Percentiles rank a stretch among this genome's conserved stretches.
phyloP scores from a whole-genome alignment of 2,329 filamentous ascomycete genomes.

The Cordyceps militaris region DNA sequence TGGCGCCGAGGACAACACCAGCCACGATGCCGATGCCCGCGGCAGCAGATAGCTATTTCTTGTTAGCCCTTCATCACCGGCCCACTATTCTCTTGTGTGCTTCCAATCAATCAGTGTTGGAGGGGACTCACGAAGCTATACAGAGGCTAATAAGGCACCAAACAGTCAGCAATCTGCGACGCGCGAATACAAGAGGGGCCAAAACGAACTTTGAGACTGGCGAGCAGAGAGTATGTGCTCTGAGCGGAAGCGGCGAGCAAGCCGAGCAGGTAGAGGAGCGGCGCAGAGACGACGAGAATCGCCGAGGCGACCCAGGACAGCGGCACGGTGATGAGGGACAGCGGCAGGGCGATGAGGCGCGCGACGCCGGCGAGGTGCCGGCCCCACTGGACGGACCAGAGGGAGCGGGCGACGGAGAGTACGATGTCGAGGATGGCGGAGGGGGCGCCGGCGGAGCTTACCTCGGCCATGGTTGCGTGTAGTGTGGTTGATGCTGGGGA shows the following conservation, averaged over 20 bases:
- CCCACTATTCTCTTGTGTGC: not conserved
- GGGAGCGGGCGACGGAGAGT: slow-evolving; percentile 14
- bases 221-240: slow-evolving; percentile 23
- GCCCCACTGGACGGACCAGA: slow-evolving; percentile 22
- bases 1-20: slow-evolving; percentile 52
- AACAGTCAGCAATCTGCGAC: not conserved
- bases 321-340: slow-evolving; percentile 25
- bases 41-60: slow-evolving; percentile 52
- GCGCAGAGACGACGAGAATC: slow-evolving; percentile 29
- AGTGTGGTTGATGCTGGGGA: not conserved
- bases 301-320: slow-evolving; percentile 22
- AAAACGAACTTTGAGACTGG: slow-evolving; percentile 29
- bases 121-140: slow-evolving; percentile 13
- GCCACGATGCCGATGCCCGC: slow-evolving; percentile 58
- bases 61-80: not conserved
- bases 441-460: slow-evolving; percentile 19
- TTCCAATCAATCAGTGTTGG: not conserved
- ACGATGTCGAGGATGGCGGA: slow-evolving; percentile 21
- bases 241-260: slow-evolving; percentile 21
- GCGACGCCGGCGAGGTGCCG: slow-evolving; percentile 19
- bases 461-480: slow-evolving; percentile 10
- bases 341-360: slow-evolving; percentile 23
- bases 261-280: slow-evolving; percentile 28
- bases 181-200: not conserved
- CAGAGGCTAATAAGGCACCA: not conserved